Evolutionary conservation across 2,329 filamentous ascomycete species (phyloP), one percentile per base, ranked within the genome.

Genomic region (Pleoardoris graminearum): DNA sequence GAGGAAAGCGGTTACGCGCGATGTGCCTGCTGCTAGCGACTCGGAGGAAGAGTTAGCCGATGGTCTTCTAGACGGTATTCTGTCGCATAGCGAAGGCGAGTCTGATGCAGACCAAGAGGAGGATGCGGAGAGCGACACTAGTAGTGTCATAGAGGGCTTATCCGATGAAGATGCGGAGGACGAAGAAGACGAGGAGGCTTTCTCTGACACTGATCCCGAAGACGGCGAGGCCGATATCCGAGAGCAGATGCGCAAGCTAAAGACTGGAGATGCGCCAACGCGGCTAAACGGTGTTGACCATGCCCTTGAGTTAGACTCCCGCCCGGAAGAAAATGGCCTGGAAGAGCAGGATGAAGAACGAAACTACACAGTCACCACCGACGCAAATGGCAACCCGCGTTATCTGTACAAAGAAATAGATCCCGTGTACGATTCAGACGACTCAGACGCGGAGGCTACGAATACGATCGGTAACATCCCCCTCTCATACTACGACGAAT

Each of bases 401-500:
- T 99, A 96, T 70, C 82, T 97, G 38, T 99, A 97, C 76, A 85
- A 89, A 58, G 94, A 97, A 70, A 91, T 99, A 58, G 88, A 97
- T 61, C 90, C 93, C 2, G 87, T 91, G 48, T 97, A 99, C 76
- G 94, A 97, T 69, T 96, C 92, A 1, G 95, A 99, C 75, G 93
- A 97, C 69, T 89, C 89, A 3, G 93, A 97, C 71, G 87, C 86
- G 56, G 88, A 85, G 50, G 84, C 87, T 23, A 81, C 80, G 46
- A 99, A 99, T 76, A 97, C 94, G 0, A 97, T 99, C 66, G 95
- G 94, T 62, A 82, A 97, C 70, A 99, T 99, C 54, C 90, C 92
- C 4, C 79, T 97, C 44, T 88, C 89, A 3, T 97, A 96, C 76
- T 99, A 99, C 79, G 94, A 99, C 73, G 89, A 90, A 30, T 99